Conservation (phyloP, 2,329 filamentous ascomycete species). For the Colletotrichum sp. region DNA sequence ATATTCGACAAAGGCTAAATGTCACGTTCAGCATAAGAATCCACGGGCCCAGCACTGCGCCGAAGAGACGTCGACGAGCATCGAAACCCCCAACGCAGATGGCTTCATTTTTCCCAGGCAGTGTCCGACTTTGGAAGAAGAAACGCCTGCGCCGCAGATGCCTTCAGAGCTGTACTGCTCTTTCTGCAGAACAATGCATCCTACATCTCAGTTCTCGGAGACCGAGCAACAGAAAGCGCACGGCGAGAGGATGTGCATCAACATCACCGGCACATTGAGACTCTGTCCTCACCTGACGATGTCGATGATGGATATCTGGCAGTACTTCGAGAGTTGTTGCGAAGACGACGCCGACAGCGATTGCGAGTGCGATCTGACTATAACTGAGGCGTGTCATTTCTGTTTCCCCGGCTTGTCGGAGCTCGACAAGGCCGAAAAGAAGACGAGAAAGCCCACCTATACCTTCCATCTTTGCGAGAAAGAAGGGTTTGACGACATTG, state of each 20-base stretch:
- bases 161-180: background rate
- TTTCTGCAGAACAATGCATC: background rate
- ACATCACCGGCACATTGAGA: background rate
- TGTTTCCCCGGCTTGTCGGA: background rate
- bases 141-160: background rate
- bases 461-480: background rate
- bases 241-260: background rate
- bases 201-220: background rate
- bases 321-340: background rate
- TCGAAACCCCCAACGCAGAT: background rate
- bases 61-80: background rate
- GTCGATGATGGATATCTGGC: background rate
- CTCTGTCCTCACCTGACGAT: background rate
- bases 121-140: background rate
- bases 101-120: background rate
- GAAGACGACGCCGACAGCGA: background rate
- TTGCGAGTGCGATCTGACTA: background rate
- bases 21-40: background rate
- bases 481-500: background rate
- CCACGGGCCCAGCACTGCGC: background rate
- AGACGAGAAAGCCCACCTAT: background rate
- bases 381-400: background rate
- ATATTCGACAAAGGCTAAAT: background rate
- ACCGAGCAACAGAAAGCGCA: background rate
- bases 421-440: background rate